Base-by-base conservation (phyloP, 305 asterid genomes). In the Fraxinus floribunda region DNA sequence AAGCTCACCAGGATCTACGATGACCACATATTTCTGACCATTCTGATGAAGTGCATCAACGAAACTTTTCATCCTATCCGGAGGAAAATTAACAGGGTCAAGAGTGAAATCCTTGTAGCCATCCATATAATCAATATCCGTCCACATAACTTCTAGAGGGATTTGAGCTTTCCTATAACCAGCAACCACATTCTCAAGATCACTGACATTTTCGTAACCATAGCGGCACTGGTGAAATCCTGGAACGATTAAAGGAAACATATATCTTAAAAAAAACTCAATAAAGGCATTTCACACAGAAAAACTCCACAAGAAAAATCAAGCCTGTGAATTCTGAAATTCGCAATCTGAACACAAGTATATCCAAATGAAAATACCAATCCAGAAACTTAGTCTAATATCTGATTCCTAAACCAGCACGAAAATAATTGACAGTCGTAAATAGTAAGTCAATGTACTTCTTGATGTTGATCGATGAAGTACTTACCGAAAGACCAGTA, bases 41-140 rank as follows among this genome's bases (percentile, higher is more conserved):
- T 92, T 92, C 79, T 71, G 72, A 87, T 95, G 98, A 85, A 95
- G 96, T 29, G 57, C 16, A 74, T 93, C 84, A 0, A 93, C 91
- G 79, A 95, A 89, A 2, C 73, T 87, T 86, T 83, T 85, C 98
- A 95, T 89, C 87, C 83, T 72, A 66, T 87, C 87, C 74, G 73
- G 78, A 0, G 98, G 99, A 49, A 91, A 95, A 74, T 92, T 91
- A 70, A 92, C 16, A 24, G 98, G 97, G 84, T 95, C 98, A 10
- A 95, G 86, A 15, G 99, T 95, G 87, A 95, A 95, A 84, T 95
- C 99, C 88, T 92, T 95, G 83, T 84, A 93, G 7, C 80, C 92
- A 64, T 95, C 99, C 99, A 95, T 93, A 90, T 95, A 85, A 88
- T 95, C 99, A 36, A 95, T 94, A 84, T 95, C 99, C 6, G 93